These are phyloP conservation scores for Mortierella sp. DNA, from an alignment of 371 early-diverging fungal species.

Conservation along the genomic window DNA sequence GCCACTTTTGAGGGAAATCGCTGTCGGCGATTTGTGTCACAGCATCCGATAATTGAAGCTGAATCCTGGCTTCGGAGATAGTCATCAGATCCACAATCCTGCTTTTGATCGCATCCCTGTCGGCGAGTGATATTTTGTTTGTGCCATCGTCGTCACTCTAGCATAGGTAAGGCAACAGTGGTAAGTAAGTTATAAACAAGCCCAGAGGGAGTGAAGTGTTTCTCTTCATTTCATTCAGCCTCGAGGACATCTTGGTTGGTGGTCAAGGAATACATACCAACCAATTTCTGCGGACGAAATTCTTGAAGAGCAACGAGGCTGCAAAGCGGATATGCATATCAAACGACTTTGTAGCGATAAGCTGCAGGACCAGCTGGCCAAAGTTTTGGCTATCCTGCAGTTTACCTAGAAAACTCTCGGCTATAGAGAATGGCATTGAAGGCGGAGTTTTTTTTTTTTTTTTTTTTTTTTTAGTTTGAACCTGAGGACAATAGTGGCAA, in stretches of 20 bases:
- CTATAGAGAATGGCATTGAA: conserved; percentile 54
- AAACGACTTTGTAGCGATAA: conserved; percentile 72
- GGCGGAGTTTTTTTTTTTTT: neutral
- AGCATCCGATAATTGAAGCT: conserved; percentile 93
- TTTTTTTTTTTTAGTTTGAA: neutral
- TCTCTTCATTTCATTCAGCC: neutral
- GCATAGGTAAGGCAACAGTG: neutral
- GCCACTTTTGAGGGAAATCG: conserved; percentile 95
- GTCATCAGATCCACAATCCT: conserved; percentile 91
- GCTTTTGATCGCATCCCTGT: conserved; percentile 85
- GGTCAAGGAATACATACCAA: conserved; percentile 61
- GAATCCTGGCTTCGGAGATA: conserved; percentile 80
- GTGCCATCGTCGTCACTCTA: conserved; percentile 63
- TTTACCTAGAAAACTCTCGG: conserved; percentile 71
- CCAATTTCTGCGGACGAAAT: conserved; percentile 93
- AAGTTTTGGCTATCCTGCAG: conserved; percentile 81
- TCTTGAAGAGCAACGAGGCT: conserved; percentile 94
- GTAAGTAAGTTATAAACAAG: neutral
- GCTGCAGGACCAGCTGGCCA: conserved; percentile 76
- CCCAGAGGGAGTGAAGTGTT: neutral
- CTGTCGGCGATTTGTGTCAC: conserved; percentile 89
- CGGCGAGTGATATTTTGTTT: conserved; percentile 69
- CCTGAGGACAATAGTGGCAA: neutral
- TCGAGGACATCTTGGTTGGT: neutral
- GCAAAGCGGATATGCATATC: conserved; percentile 80